Conservation (phyloP, 345 rosid genomes). For the Populus deltoides region DNA sequence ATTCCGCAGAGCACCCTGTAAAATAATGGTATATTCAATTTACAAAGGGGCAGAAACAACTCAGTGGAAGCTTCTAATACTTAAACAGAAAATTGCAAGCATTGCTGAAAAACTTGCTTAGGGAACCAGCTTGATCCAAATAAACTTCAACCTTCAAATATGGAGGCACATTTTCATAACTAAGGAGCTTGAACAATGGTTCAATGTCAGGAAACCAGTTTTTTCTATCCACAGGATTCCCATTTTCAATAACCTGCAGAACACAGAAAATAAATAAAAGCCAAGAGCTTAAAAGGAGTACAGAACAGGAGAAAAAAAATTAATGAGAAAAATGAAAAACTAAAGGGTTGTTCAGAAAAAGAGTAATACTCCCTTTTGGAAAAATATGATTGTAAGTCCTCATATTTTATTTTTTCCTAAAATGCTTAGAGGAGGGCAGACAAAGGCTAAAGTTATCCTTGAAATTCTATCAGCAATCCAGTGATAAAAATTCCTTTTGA, state of each 20-base stretch:
- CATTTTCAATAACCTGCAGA: conserved; percentile 73
- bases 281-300: neutral
- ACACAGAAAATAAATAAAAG: neutral
- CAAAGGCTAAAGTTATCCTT: neutral
- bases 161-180: conserved; percentile 92
- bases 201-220: conserved; percentile 91
- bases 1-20: conserved; percentile 89
- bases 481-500: neutral
- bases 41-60: neutral
- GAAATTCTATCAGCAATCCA: neutral
- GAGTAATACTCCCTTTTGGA: too few species aligned
- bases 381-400: too few species aligned
- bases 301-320: neutral
- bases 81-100: neutral
- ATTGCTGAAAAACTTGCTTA: neutral
- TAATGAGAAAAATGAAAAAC: neutral
- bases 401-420: neutral
- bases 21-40: conserved; percentile 18
- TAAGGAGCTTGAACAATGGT: conserved; percentile 92
- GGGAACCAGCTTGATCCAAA: conserved; percentile 12
- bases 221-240: conserved; percentile 74
- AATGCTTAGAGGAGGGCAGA: neutral
- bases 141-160: conserved; percentile 66
- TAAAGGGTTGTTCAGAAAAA: neutral
- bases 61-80: conserved; percentile 1